Base-by-base conservation (phyloP, 352 stramenopile genomes). In the Globisporangium nunn region DNA sequence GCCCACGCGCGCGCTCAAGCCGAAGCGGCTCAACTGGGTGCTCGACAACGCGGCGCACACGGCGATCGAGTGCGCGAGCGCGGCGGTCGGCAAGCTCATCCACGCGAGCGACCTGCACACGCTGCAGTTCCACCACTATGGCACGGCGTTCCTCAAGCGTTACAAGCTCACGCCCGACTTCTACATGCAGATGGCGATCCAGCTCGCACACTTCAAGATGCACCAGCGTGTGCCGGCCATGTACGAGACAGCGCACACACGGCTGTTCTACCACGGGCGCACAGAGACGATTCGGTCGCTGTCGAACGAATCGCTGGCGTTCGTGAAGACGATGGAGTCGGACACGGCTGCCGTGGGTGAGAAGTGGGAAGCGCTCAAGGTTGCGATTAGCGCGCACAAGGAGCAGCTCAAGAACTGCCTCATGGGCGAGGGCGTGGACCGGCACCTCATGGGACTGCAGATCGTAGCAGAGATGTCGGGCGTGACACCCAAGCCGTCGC, bases 161-260 rank as follows among this genome's bases (percentile, higher is more conserved):
- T 96, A 94, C 74, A 97, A 97, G 59, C 82, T 97, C 56, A 98
- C 93, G 40, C 96, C 96, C 8, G 96, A 99, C 72, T 97, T 97
- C 35, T 98, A 96, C 71, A 95, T 98, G 68, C 96, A 99, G 78
- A 79, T 91, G 70, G 95, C 93, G 28, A 98, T 98, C 56, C 96
- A 99, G 70, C 74, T 99, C n/a, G 96, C 93, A 2, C 94, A 97
- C 47, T 98, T 96, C 75, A 96, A 97, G 64, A 93, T 98, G 61
- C 97, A 97, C 78, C 83, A 87, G 35, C 67, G 85, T 61, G 78
- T 98, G 48, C 93, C 90, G 33, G 95, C 93, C 17, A 97, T 98
- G 6, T 99, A 99, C 66, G 96, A 99, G 75, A 97, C 96, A 14
- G 96, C 92, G 17, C 96, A 99, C 78, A 97, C 96, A 62, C 82